Conservation (phyloP, 2,329 filamentous ascomycete genomes). For the Rutstroemia sp. region DNA sequence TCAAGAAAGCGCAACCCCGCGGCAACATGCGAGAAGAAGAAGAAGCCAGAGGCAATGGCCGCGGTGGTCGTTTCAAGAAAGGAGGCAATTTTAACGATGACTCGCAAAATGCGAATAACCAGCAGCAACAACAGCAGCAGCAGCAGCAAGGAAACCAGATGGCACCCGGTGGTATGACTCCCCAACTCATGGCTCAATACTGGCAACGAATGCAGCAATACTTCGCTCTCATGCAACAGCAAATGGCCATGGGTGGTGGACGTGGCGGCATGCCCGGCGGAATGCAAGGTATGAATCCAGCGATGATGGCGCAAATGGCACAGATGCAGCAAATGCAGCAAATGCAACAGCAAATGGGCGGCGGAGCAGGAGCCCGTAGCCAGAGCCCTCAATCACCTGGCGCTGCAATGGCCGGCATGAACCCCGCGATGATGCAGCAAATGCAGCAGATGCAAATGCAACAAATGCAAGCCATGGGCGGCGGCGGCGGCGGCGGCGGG, state of each 20-base stretch:
- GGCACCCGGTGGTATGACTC: conserved; percentile 66
- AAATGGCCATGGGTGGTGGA: conserved; percentile 65
- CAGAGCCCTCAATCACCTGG: conserved; percentile 29
- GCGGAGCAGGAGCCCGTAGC: conserved; percentile 25
- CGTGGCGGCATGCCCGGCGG: conserved; percentile 45
- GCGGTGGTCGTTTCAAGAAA: conserved; percentile 49
- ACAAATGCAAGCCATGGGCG: conserved; percentile 35
- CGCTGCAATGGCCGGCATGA: conserved; percentile 30
- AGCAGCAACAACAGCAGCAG: conserved; percentile 14
- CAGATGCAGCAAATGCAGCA: conserved; percentile 66
- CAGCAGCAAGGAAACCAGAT: conserved; percentile 25
- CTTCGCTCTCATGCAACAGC: conserved; percentile 89
- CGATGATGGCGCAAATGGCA: conserved; percentile 70
- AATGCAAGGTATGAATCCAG: conserved; percentile 64
- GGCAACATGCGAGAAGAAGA: conserved; percentile 93
- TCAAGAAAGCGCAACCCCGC: conserved; percentile 94
- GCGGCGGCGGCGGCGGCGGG: conserved; percentile 16
- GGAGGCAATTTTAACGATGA: conserved; percentile 37
- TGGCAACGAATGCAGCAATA: conserved; percentile 98
- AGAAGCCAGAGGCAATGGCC: conserved; percentile 49
- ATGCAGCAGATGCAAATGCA: conserved; percentile 43
- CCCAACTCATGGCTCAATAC: conserved; percentile 96
- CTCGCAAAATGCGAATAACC: conserved; percentile 34
- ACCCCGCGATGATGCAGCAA: conserved; percentile 48
- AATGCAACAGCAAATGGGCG: conserved; percentile 47